phyloP scores from a whole-genome alignment of 2,329 filamentous ascomycete species.

The Stromatinia cepivora region DNA sequence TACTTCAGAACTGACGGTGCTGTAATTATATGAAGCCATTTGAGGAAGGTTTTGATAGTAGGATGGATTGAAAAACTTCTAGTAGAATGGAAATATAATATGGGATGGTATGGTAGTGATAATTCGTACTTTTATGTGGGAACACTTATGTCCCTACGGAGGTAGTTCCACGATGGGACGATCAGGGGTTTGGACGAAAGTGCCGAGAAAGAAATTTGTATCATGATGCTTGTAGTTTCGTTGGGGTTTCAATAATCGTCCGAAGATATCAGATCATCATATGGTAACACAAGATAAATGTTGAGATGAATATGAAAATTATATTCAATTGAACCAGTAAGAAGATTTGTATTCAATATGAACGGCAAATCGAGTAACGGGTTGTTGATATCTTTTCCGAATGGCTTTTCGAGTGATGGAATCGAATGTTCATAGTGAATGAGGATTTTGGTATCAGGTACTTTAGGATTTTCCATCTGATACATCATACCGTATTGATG shows the following conservation, averaged over 20 bases:
- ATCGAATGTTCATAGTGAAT: neutral
- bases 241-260: constrained; percentile 34
- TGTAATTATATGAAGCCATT: constrained; percentile 39
- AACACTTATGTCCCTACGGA: constrained; percentile 18
- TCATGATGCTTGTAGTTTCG: constrained; percentile 36
- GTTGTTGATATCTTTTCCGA: constrained; percentile 1
- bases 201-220: constrained; percentile 24
- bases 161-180: constrained; percentile 7
- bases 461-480: neutral
- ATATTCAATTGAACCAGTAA: neutral
- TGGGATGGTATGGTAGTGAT: constrained; percentile 19
- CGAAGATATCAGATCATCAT: constrained; percentile 1
- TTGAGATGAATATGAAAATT: neutral
- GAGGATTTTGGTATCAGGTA: neutral
- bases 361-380: neutral
- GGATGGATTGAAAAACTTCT: constrained; percentile 19
- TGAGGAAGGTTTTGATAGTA: constrained; percentile 20
- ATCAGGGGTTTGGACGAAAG: neutral
- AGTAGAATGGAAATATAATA: constrained; percentile 31
- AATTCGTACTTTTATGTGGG: constrained; percentile 29
- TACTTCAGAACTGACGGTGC: constrained; percentile 34
- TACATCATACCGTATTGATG: no score
- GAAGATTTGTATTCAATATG: neutral
- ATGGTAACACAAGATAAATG: neutral
- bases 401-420: neutral